Evolutionary conservation across 805 yeast species (phyloP), one percentile per base, ranked within the genome.

Genomic region (Candida germanica): DNA sequence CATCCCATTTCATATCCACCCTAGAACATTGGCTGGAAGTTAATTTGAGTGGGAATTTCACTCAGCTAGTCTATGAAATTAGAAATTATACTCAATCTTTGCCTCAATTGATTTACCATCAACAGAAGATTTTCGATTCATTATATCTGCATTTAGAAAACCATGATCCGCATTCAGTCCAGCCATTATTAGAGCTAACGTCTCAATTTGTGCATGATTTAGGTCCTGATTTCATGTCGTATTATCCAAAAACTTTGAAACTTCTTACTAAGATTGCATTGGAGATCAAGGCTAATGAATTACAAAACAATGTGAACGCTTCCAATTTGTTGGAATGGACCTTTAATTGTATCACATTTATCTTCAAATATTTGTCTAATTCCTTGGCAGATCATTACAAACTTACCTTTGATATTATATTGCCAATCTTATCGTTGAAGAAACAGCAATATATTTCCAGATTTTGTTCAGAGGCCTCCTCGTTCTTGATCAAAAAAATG

Each of bases 121-220:
- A 84, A 51, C 51, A 64, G 1, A 58, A 63, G 25, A 82, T 93
- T 26, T 84, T 56, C 18, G 67, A 70, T 5, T 47, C 71, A 4
- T 61, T 93, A 24, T 53, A 60, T 19, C 45, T 44, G 7, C 71
- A 73, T 38, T 71, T 83, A 25, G 50, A 56, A 12, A 60, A 66
- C 24, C 76, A 80, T 42, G 95, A 93, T 53, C 69, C 71, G 15
- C 65, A 82, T 38, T 78, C 96, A 1, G 61, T 85, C 29, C 93
- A 88, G 56, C 91, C 98, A 3, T 54, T 87, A 19, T 59, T 87
- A 33, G 98, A 93, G 54, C 54, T 65, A 36, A 56, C 88, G 16
- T 76, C 95, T 0, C 95, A 88, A 51, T 83, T 93, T 49, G 80
- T 88, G 26, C 96, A 87, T 49, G 98, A 91, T 64, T 64, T 91